Percentiles rank a stretch among this genome's conserved stretches.
These are phyloP conservation scores for Chaetomiaceae sp. DNA, from an alignment of 2,329 filamentous ascomycete species.

Conservation along the genomic window DNA sequence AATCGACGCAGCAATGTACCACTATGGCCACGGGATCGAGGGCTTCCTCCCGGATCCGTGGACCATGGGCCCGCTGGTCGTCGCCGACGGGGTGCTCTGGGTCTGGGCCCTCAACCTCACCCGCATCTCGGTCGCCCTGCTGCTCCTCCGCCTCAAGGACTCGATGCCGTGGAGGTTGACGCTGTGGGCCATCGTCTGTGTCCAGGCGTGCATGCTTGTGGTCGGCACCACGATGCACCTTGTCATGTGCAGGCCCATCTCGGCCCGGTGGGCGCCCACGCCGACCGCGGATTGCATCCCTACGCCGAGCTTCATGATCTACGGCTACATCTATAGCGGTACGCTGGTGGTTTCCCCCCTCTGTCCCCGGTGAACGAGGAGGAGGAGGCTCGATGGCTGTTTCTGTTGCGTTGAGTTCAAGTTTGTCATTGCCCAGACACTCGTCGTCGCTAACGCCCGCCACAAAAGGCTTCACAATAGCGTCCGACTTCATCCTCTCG, in stretches of 20 bases:
- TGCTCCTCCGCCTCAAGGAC: constrained; percentile 3
- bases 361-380: no score
- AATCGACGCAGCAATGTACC: constrained; percentile 7
- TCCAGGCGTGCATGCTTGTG: constrained; percentile 2
- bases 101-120: constrained; percentile 4
- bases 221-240: constrained; percentile 8
- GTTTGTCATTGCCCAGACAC: not conserved
- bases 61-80: constrained; percentile 3
- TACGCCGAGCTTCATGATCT: not conserved
- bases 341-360: not conserved
- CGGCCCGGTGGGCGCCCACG: constrained; percentile 5
- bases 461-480: constrained; percentile 1
- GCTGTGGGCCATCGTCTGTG: not conserved
- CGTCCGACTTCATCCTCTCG: constrained; percentile 6
- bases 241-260: constrained; percentile 8
- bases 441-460: not conserved
- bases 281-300: not conserved
- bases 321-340: constrained; percentile 6
- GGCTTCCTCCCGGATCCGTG: constrained; percentile 3
- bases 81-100: constrained; percentile 9
- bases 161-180: constrained; percentile 1
- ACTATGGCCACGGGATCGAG: constrained; percentile 1
- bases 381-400: not conserved
- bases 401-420: not conserved
- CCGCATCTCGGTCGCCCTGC: constrained; percentile 5